Evolutionary conservation across 371 early-diverging fungal species (phyloP).

Genomic region (Smittium culicis): DNA sequence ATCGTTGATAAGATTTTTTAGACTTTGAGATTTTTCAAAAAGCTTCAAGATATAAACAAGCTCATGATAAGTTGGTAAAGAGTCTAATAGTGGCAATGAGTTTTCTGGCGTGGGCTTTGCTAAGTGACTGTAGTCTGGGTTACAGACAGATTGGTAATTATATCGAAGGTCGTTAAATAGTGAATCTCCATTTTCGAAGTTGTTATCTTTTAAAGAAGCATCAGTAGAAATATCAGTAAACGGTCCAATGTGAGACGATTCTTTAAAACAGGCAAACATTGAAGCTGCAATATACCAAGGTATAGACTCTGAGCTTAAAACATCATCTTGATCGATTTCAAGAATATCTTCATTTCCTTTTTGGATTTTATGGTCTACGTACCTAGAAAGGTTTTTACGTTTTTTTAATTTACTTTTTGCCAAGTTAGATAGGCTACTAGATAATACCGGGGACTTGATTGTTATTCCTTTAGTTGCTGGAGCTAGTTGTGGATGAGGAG

Average conservation of each 20-base stretch:
- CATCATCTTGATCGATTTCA: neutral
- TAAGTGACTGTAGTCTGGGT: neutral
- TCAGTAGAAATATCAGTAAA: neutral
- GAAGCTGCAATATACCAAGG: slow-evolving; percentile 6
- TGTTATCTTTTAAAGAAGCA: neutral
- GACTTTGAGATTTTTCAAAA: slow-evolving; percentile 33
- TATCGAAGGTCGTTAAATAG: neutral
- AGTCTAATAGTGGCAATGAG: slow-evolving; percentile 18
- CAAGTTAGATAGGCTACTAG: neutral
- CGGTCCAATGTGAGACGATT: neutral
- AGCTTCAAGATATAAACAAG: slow-evolving; percentile 2
- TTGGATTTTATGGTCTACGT: neutral
- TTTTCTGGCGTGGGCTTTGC: slow-evolving; percentile 8
- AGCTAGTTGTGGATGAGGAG: slow-evolving; percentile 2
- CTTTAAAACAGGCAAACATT: neutral
- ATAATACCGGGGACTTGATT: neutral
- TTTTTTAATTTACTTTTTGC: neutral
- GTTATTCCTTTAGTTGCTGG: neutral
- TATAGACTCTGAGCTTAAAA: neutral
- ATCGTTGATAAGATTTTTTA: slow-evolving; percentile 29
- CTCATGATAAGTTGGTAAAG: slow-evolving; percentile 20
- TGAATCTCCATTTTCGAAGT: neutral
- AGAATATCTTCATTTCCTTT: neutral
- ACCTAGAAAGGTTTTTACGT: neutral
- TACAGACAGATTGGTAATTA: neutral